Conservation (phyloP, 192 early-diverging fungal species). For the Spizellomyces punctatus region DNA sequence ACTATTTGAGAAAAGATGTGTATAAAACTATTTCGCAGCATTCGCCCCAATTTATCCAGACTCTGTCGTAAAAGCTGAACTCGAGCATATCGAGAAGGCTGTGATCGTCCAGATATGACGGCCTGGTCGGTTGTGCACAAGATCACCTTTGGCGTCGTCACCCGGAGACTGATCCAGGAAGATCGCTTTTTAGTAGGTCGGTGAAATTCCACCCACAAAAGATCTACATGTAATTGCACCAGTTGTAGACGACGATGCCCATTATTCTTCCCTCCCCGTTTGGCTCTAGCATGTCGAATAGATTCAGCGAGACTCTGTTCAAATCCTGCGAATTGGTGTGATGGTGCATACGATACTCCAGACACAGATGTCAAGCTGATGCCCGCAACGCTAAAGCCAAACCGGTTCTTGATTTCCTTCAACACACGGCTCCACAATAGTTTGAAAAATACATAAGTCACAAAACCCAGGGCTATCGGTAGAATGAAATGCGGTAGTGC, state of each 20-base stretch:
- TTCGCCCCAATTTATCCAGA: constrained; percentile 2
- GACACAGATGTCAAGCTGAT: not conserved
- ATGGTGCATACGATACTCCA: not conserved
- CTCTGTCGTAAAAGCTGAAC: not conserved
- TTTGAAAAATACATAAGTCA: not conserved
- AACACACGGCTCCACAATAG: constrained; percentile 1
- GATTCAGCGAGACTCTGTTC: too few relatives aligned
- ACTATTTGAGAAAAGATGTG: constrained; percentile 12
- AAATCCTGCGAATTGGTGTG: too few relatives aligned
- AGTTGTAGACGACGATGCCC: not conserved
- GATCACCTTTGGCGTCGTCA: constrained; percentile 5
- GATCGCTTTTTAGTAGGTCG: not conserved
- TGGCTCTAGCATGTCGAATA: not conserved
- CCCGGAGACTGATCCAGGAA: constrained; percentile 18
- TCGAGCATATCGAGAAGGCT: not conserved
- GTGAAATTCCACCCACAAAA: constrained; percentile 24
- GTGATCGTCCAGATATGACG: not conserved
- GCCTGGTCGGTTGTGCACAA: not conserved
- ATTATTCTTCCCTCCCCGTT: not conserved
- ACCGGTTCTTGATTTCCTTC: constrained; percentile 1
- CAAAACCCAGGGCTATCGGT: not conserved
- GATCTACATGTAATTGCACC: constrained; percentile 7
- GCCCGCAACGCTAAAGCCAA: not conserved
- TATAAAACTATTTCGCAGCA: constrained; percentile 21
- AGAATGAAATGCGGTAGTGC: not conserved